A percentile compares a stretch with the other conserved stretches of the same genome.
phyloP scores from a whole-genome alignment of 495 filamentous ascomycete species.

The Letharia columbiana region DNA sequence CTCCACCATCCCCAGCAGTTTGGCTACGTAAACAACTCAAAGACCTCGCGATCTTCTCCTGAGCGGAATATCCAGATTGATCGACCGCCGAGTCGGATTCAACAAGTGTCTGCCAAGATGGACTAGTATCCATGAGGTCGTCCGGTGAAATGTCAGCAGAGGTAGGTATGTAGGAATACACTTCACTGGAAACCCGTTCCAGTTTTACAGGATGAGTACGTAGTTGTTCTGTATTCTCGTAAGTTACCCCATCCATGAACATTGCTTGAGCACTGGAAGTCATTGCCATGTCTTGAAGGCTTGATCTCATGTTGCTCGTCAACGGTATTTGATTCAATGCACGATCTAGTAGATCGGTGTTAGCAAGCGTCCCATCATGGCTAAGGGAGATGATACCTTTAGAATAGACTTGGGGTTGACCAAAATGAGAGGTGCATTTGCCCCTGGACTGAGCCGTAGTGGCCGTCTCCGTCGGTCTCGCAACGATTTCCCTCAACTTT shows the following conservation, averaged over 20 bases:
- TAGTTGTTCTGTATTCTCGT: not conserved
- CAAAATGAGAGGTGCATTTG: not conserved
- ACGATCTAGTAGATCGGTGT: not conserved
- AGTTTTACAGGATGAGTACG: not conserved
- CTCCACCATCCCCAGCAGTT: not conserved
- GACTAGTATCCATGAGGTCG: not conserved
- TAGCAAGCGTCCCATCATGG: not conserved
- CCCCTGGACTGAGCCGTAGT: not conserved
- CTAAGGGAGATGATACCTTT: not conserved
- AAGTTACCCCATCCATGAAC: not conserved
- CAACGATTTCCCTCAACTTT: not conserved
- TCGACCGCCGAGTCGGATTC: not conserved
- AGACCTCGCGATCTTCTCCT: not conserved
- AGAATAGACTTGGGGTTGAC: not conserved
- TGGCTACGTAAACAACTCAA: not conserved
- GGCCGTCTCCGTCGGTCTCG: not conserved
- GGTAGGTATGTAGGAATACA: not conserved
- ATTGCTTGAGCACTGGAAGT: not conserved
- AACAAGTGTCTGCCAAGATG: not conserved
- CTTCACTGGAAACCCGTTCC: not conserved
- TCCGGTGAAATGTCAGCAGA: not conserved
- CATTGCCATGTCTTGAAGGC: not conserved
- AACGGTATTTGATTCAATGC: not conserved
- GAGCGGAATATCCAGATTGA: not conserved
- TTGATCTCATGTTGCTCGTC: not conserved